Evolutionary conservation across 169 alveolate genomes (phyloP), one percentile per base, ranked within the genome.

Genomic region (Eimeria praecox): DNA sequence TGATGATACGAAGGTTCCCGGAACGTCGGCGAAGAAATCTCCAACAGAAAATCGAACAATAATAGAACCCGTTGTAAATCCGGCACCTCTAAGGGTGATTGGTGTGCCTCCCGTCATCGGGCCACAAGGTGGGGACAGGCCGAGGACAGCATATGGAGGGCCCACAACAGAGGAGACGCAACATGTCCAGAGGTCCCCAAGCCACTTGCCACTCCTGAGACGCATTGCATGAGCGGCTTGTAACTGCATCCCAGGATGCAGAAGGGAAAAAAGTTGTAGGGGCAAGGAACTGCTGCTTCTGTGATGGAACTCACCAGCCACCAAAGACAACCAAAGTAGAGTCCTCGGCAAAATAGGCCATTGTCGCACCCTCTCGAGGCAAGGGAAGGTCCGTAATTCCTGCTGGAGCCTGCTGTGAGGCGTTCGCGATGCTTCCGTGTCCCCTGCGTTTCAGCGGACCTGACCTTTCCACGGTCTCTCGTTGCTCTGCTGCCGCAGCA

Each of bases 111-210:
- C 99, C 54, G 99, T 98, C 59, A 99, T 98, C 35, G 99, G 99
- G 18, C 99, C 99, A 75, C 98, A 97, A 59, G 97, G 95, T 46
- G 99, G 99, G 54, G 97, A 95, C 87, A 98, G 97, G 44, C 97
- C 96, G 91, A 97, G 97, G 44, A 99, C 98, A 56, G 99, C 99
- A 96, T 99, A 99, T 80, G 99, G 98, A 64, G 99, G 99, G 82
- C 99, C 99, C 20, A 98, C 99, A 71, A 99, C 98, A 69, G 99
- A 97, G 40, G 98, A 88, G 54, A 99, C 99, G 97, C 98, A 98
- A 38, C 98, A 96, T 56, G 98, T 97, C 97, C 98, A 97, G 69
- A 98, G 96, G 94, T 98, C 99, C 69, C 97, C 98, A 77, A 98
- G 97, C 99, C 99, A 99, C 90, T 98, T 98, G 93, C 98, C 98